A percentile compares a stretch with the other conserved stretches of the same genome.
phyloP scores from a whole-genome alignment of 148 eudicot species.

The Rhododendron ferrugineum region DNA sequence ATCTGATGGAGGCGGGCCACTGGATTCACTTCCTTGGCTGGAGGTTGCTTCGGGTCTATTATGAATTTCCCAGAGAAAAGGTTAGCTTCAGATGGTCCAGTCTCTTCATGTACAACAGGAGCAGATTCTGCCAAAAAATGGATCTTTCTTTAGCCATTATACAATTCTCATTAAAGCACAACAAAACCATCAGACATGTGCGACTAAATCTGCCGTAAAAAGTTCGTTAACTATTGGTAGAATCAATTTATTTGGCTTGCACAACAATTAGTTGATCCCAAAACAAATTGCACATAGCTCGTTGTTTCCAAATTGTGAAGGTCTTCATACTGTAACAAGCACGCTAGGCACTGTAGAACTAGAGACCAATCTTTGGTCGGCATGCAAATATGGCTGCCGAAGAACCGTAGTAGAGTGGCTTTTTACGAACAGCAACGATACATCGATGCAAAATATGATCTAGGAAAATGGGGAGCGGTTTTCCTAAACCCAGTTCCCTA shows the following conservation, averaged over 20 bases:
- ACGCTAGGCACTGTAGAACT: neutral
- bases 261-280: neutral
- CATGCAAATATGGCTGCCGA: neutral
- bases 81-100: conserved; percentile 51
- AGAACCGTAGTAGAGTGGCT: neutral
- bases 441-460: neutral
- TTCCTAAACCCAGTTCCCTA: neutral
- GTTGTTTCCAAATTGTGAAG: neutral
- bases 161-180: neutral
- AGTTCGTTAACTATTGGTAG: neutral
- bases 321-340: neutral
- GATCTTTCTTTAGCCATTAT: neutral
- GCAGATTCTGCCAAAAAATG: conserved; percentile 35
- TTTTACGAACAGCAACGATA: neutral
- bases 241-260: neutral
- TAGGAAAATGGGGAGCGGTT: neutral
- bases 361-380: neutral
- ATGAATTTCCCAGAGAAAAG: conserved; percentile 32
- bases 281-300: neutral
- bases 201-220: neutral
- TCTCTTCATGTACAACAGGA: conserved; percentile 42
- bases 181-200: neutral
- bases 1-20: conserved; percentile 53
- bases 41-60: conserved; percentile 35
- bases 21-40: conserved; percentile 50